Evolutionary conservation across 345 rosid species (phyloP).

Genomic region (Anacardium occidentale): DNA sequence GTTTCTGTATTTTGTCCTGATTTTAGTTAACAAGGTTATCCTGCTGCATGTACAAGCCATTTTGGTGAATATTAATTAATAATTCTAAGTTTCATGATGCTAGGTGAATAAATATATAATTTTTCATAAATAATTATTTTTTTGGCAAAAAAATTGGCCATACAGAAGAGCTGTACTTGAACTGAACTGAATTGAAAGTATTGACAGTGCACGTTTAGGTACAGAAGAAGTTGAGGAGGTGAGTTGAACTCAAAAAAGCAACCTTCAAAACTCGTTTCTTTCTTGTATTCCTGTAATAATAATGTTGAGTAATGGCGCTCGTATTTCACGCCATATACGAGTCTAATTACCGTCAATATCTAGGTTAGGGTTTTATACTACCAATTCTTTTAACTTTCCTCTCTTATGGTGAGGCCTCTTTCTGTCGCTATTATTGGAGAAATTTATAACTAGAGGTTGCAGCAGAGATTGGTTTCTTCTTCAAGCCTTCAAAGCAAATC

Average conservation of each 20-base stretch:
- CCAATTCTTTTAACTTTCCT: conserved; percentile 51
- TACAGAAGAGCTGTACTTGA: not conserved
- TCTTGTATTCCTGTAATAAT: no score
- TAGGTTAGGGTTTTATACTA: conserved; percentile 46
- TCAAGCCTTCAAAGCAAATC: conserved; percentile 39
- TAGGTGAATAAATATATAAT: no score
- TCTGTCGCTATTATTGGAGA: conserved; percentile 19
- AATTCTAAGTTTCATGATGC: no score
- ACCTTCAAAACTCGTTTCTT: not conserved
- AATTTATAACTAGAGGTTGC: conserved; percentile 25
- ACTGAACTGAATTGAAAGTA: not conserved
- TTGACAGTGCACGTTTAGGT: not conserved
- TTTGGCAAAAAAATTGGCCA: conserved; percentile 1
- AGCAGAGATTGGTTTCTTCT: conserved; percentile 38
- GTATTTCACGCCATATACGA: conserved; percentile 60
- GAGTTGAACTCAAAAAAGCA: not conserved
- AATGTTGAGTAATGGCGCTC: conserved; percentile 71
- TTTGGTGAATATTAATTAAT: no score
- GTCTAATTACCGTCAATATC: conserved; percentile 32
- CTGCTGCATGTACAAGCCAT: no score
- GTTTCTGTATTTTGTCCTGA: no score
- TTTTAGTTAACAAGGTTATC: no score
- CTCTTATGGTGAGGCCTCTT: conserved; percentile 42
- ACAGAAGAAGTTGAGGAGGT: not conserved
- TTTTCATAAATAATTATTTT: no score